Conservation (phyloP, 1,284 basidiomycete species). For the Sanghuangporus baumii region DNA sequence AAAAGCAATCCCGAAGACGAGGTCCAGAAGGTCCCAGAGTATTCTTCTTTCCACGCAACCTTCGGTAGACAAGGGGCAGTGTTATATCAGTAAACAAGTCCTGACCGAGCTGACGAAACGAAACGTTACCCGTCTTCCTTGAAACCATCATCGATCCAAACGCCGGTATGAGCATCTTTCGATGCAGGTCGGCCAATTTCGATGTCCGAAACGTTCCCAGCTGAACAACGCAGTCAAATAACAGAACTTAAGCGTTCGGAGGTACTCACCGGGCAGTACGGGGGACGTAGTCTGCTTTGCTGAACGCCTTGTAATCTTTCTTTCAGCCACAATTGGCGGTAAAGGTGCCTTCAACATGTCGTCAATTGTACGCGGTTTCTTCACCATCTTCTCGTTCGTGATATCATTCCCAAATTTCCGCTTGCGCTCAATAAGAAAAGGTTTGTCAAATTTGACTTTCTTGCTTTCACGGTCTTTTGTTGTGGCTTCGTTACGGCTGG, state of each 20-base stretch:
- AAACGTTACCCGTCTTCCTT: not conserved
- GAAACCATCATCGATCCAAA: slow-evolving; percentile 12
- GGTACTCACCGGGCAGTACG: not conserved
- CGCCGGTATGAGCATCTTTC: not conserved
- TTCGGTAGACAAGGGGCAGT: not conserved
- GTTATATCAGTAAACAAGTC: not conserved
- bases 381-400: not conserved
- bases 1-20: not conserved
- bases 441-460: not conserved
- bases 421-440: slow-evolving; percentile 8
- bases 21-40: not conserved
- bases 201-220: not conserved
- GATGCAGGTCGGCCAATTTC: slow-evolving; percentile 2
- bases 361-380: slow-evolving; percentile 2
- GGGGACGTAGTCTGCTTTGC: not conserved
- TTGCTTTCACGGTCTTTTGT: not conserved
- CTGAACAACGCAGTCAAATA: not conserved
- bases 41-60: not conserved
- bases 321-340: not conserved
- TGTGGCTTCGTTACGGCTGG: not conserved
- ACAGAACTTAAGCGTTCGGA: not conserved
- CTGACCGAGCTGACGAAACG: not conserved
- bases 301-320: not conserved
- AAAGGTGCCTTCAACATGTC: slow-evolving; percentile 4
- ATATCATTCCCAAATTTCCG: slow-evolving; percentile 7